Evolutionary conservation across 345 rosid species (phyloP).

Genomic region (Melastoma malabathricum): DNA sequence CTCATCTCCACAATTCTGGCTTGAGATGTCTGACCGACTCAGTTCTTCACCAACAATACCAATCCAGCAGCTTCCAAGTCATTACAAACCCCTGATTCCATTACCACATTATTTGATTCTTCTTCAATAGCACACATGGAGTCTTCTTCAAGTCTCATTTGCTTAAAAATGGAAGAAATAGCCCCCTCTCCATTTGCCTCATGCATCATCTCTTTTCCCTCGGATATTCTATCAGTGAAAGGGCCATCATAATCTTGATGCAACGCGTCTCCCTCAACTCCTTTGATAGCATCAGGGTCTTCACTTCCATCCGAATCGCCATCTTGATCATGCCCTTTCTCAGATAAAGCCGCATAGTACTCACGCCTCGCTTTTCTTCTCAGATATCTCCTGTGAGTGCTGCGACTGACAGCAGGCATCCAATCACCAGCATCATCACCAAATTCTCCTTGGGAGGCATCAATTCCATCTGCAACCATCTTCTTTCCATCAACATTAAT

Average conservation of each 20-base stretch:
- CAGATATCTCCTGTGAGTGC: conserved; percentile 71
- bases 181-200: conserved; percentile 19
- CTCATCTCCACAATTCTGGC: conserved; percentile 41
- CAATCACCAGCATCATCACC: conserved; percentile 62
- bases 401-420: conserved; percentile 86
- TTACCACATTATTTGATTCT: conserved; percentile 9
- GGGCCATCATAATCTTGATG: conserved; percentile 6
- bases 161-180: conserved; percentile 36
- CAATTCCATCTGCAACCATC: conserved; percentile 81
- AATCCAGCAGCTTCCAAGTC: conserved; percentile 15
- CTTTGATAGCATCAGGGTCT: conserved; percentile 12
- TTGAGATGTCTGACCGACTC: conserved; percentile 32
- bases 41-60: conserved; percentile 18
- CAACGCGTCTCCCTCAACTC: conserved; percentile 7
- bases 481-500: conserved; percentile 61
- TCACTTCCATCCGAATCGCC: conserved; percentile 18
- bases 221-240: conserved; percentile 14
- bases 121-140: conserved; percentile 29
- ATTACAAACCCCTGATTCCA: conserved; percentile 11
- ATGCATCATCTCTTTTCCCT: conserved; percentile 15
- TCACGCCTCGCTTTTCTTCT: conserved; percentile 71
- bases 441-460: conserved; percentile 67
- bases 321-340: conserved; percentile 47
- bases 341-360: conserved; percentile 28
- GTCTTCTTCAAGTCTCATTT: conserved; percentile 67